Percentiles rank a stretch among this genome's conserved stretches.
Evolutionary conservation across 169 alveolate genomes (phyloP).

Genomic region (Cytauxzoon felis): DNA sequence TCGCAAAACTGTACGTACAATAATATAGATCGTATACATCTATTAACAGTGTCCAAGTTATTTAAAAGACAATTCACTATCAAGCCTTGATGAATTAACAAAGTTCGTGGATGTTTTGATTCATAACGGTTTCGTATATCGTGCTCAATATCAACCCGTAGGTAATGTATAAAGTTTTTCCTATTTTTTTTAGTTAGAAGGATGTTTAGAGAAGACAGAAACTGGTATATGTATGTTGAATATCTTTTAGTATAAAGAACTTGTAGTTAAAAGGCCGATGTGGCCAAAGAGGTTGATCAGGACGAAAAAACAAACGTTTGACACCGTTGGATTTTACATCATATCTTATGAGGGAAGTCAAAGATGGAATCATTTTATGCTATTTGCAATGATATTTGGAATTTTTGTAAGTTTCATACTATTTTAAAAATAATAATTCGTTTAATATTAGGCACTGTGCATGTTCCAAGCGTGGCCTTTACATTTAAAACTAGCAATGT

Average conservation of each 20-base stretch:
- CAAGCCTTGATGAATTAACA: constrained; percentile 51
- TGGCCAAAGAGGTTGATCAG: constrained; percentile 82
- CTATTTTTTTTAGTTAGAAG: constrained; percentile 51
- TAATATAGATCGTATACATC: neutral
- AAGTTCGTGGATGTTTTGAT: constrained; percentile 58
- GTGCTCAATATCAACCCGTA: constrained; percentile 77
- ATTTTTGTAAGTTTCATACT: constrained; percentile 60
- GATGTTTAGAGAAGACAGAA: constrained; percentile 65
- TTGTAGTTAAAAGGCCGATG: constrained; percentile 71
- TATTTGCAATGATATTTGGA: constrained; percentile 68
- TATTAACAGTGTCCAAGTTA: constrained; percentile 59
- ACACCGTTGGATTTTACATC: constrained; percentile 76
- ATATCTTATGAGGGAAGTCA: constrained; percentile 79
- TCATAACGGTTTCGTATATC: constrained; percentile 69
- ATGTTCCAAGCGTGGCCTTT: constrained; percentile 86
- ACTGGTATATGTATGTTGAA: constrained; percentile 61
- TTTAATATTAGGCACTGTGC: constrained; percentile 66
- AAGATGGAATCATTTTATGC: constrained; percentile 69
- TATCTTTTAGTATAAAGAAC: neutral
- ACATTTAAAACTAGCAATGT: constrained; percentile 74
- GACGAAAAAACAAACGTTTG: constrained; percentile 77
- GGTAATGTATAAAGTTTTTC: neutral
- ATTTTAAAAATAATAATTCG: no score
- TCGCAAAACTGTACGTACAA: constrained; percentile 16
- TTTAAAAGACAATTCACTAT: constrained; percentile 28